Evolutionary conservation across 2,329 filamentous ascomycete species (phyloP).

Genomic region (Dactylellina parvicollis): DNA sequence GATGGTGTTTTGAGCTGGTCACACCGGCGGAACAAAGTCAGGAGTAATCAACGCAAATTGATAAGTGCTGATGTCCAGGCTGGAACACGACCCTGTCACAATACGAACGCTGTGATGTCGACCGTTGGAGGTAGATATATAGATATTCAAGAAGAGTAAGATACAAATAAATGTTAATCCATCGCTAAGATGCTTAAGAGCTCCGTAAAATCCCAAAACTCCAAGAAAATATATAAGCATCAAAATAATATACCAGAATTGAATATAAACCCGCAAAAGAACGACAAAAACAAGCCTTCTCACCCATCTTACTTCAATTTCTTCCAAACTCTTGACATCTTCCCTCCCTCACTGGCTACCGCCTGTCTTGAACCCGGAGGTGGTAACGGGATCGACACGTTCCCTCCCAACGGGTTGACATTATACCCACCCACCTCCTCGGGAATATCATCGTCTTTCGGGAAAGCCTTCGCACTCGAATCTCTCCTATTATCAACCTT

Average conservation of each 20-base stretch:
- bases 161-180: not conserved
- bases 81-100: too few relatives aligned
- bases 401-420: slow-evolving; percentile 40
- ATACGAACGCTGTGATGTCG: too few relatives aligned
- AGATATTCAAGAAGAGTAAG: not conserved
- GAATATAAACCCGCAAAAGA: slow-evolving; percentile 1
- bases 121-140: not conserved
- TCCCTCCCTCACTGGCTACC: slow-evolving; percentile 19
- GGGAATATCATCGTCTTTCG: slow-evolving; percentile 35
- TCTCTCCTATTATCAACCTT: slow-evolving; percentile 3
- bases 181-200: not conserved
- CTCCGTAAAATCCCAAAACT: not conserved
- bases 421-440: slow-evolving; percentile 46
- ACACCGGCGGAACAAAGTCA: too few relatives aligned
- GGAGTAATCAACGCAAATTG: not conserved
- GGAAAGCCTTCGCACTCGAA: slow-evolving; percentile 10
- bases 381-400: slow-evolving; percentile 46
- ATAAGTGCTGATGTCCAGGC: too few relatives aligned
- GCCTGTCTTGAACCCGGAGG: not conserved
- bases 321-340: slow-evolving; percentile 52
- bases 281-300: not conserved
- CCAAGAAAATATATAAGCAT: not conserved
- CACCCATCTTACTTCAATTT: slow-evolving; percentile 34
- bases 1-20: not conserved
- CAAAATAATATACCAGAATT: not conserved